Conservation (phyloP, 108 stramenopile species). For the Skeletonema costatum region DNA sequence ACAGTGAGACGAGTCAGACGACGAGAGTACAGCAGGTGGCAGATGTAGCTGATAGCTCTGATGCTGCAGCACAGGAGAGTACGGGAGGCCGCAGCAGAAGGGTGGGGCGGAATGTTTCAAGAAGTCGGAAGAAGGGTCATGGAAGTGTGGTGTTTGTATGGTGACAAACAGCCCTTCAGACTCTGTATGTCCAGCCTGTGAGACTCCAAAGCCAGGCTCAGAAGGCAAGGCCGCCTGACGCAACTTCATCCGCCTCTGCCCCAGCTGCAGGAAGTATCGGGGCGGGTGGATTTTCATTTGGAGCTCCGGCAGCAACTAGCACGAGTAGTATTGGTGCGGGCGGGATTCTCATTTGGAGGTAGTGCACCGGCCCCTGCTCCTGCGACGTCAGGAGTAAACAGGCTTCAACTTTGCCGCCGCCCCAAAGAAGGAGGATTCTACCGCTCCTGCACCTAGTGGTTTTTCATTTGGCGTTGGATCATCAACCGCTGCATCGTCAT, state of each 20-base stretch:
- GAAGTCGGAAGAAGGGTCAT: slow-evolving; percentile 61
- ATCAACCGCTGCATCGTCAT: neutral
- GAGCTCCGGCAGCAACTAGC: slow-evolving; percentile 10
- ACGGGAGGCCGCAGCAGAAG: slow-evolving; percentile 11
- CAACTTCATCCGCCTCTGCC: slow-evolving; percentile 12
- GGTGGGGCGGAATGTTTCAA: slow-evolving; percentile 61
- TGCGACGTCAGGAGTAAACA: neutral
- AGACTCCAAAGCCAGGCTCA: slow-evolving; percentile 71
- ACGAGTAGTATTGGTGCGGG: slow-evolving; percentile 39
- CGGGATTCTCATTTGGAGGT: slow-evolving; percentile 61
- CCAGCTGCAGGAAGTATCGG: slow-evolving; percentile 52
- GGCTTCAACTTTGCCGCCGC: slow-evolving; percentile 10
- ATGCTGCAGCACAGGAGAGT: neutral
- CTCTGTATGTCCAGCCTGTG: slow-evolving; percentile 77
- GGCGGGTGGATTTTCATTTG: slow-evolving; percentile 62
- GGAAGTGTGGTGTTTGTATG: slow-evolving; percentile 88
- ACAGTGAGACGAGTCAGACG: slow-evolving; percentile 53
- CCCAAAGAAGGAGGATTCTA: slow-evolving; percentile 13
- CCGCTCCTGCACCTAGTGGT: slow-evolving; percentile 10
- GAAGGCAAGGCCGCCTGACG: slow-evolving; percentile 23
- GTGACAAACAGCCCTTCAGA: slow-evolving; percentile 61
- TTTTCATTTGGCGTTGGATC: slow-evolving; percentile 59
- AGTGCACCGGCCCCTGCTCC: slow-evolving; percentile 2
- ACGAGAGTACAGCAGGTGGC: slow-evolving; percentile 2
- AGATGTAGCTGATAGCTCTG: slow-evolving; percentile 13